A percentile compares a stretch with the other conserved stretches of the same genome.
Evolutionary conservation across 352 stramenopile species (phyloP).

Genomic region (Pythium chondricola): DNA sequence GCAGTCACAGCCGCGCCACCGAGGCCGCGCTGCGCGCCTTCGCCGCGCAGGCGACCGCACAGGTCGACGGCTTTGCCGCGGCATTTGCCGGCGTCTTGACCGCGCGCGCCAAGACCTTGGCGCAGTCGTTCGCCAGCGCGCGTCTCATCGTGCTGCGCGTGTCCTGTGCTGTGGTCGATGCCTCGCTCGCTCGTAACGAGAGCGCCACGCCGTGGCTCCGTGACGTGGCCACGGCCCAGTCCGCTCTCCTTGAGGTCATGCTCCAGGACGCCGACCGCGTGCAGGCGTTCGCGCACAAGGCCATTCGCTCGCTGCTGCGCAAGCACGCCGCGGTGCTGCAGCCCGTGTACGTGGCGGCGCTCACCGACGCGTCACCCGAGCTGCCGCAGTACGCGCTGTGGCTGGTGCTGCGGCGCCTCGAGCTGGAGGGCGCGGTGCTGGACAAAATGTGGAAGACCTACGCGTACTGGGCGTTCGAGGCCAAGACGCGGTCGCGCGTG

Average conservation of each 20-base stretch:
- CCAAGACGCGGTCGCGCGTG: constrained; percentile 48
- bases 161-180: constrained; percentile 45
- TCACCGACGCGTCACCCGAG: constrained; percentile 25
- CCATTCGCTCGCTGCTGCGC: constrained; percentile 37
- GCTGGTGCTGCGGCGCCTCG: constrained; percentile 33
- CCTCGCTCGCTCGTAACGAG: constrained; percentile 11
- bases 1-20: constrained; percentile 46
- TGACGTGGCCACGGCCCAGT: constrained; percentile 42
- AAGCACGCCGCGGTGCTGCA: constrained; percentile 34
- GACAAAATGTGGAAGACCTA: constrained; percentile 53
- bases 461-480: constrained; percentile 72
- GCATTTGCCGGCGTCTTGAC: constrained; percentile 45
- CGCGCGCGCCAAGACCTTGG: constrained; percentile 27
- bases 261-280: constrained; percentile 35
- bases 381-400: constrained; percentile 61
- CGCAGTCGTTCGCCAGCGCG: constrained; percentile 47
- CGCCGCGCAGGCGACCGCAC: constrained; percentile 23
- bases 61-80: constrained; percentile 38
- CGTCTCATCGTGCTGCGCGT: constrained; percentile 53
- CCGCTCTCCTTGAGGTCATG: constrained; percentile 49
- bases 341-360: constrained; percentile 31
- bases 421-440: constrained; percentile 24
- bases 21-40: constrained; percentile 51
- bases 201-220: constrained; percentile 28
- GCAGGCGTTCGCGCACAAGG: constrained; percentile 37